These are phyloP conservation scores for Paralagenidium karlingii DNA, from an alignment of 352 stramenopile genomes.

Conservation along the genomic window DNA sequence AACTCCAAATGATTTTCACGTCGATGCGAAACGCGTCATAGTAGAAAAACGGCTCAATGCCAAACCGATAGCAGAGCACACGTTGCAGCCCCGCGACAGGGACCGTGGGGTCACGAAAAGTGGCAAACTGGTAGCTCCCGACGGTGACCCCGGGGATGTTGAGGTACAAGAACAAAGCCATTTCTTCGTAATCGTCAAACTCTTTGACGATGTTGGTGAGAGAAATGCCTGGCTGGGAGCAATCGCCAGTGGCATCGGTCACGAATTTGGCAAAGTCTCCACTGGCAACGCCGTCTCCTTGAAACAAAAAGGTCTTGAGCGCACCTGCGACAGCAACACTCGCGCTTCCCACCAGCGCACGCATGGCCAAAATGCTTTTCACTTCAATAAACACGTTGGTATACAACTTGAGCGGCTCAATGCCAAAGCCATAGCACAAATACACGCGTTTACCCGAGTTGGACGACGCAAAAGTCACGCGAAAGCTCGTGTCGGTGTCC, in stretches of 20 bases:
- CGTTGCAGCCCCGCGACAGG: slow-evolving; percentile 23
- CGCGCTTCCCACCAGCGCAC: slow-evolving; percentile 21
- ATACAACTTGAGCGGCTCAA: slow-evolving; percentile 41
- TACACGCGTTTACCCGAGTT: slow-evolving; percentile 40
- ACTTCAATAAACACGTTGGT: slow-evolving; percentile 29
- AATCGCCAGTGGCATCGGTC: slow-evolving; percentile 11
- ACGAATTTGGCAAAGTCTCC: slow-evolving; percentile 62
- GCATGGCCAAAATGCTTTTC: slow-evolving; percentile 45
- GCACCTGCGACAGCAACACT: slow-evolving; percentile 23
- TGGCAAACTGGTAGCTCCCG: slow-evolving; percentile 29
- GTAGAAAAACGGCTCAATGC: slow-evolving; percentile 30
- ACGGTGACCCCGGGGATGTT: slow-evolving; percentile 21
- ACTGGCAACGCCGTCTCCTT: slow-evolving; percentile 36
- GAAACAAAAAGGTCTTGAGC: slow-evolving; percentile 49
- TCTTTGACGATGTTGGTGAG: slow-evolving; percentile 46
- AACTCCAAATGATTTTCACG: slow-evolving; percentile 42
- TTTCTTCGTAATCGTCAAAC: slow-evolving; percentile 43
- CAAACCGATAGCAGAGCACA: slow-evolving; percentile 51
- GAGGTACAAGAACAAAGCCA: slow-evolving; percentile 63
- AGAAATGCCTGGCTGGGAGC: slow-evolving; percentile 18
- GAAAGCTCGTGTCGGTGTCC: slow-evolving; percentile 13
- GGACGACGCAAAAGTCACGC: slow-evolving; percentile 20
- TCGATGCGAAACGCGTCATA: slow-evolving; percentile 41
- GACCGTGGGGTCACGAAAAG: slow-evolving; percentile 9
- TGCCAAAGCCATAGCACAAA: slow-evolving; percentile 50